These are phyloP conservation scores for Cucurbita argyrosperma DNA, from an alignment of 306 rosid species.

Conservation along the genomic window DNA sequence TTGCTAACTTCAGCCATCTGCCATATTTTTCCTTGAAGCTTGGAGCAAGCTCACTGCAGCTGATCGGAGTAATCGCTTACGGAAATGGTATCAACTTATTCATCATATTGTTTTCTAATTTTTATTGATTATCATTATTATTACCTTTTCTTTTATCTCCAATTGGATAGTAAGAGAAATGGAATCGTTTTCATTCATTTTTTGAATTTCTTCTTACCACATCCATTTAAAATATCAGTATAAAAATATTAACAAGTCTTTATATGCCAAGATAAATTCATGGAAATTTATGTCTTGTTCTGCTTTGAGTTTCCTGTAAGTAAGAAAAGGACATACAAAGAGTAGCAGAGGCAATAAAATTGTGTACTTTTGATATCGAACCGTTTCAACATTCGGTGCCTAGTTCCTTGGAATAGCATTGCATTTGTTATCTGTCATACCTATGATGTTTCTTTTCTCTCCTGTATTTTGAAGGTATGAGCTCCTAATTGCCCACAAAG, in stretches of 20 bases:
- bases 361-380: not conserved
- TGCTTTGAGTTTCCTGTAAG: not conserved
- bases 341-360: not conserved
- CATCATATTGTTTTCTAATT: conserved; percentile 5
- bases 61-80: conserved; percentile 66
- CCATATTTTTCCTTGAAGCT: conserved; percentile 28
- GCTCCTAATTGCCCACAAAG: conserved; percentile 54
- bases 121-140: not conserved
- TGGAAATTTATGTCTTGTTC: not conserved
- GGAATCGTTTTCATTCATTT: not conserved
- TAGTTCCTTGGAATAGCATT: not conserved
- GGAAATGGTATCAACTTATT: conserved; percentile 55
- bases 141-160: not conserved
- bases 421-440: not conserved
- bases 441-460: conserved; percentile 4
- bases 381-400: not conserved
- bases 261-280: not conserved
- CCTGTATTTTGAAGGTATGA: conserved; percentile 49
- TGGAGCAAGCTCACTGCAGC: conserved; percentile 88
- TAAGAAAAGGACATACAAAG: not conserved
- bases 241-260: not conserved
- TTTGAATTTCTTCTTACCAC: not conserved
- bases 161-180: not conserved
- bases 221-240: not conserved
- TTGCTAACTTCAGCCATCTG: not conserved